phyloP scores from a whole-genome alignment of 2,329 filamentous ascomycete species.

The Sporothrix brasiliensis region DNA sequence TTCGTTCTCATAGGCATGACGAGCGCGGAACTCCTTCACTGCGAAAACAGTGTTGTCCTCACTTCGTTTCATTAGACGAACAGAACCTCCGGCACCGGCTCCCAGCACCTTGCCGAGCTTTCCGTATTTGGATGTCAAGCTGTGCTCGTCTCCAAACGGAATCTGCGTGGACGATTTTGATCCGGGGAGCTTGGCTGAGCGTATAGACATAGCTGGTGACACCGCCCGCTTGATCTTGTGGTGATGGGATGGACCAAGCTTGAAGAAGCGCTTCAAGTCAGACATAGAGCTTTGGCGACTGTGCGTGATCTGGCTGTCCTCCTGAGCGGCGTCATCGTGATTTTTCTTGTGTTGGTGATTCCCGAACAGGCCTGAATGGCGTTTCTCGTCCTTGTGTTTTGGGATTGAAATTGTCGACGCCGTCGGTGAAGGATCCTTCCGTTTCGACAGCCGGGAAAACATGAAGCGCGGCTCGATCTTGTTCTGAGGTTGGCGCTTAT shows the following conservation, averaged over 20 bases:
- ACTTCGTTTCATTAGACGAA: conserved; percentile 89
- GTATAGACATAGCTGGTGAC: conserved; percentile 62
- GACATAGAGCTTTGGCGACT: conserved; percentile 80
- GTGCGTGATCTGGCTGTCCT: conserved; percentile 52
- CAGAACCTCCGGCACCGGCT: conserved; percentile 90
- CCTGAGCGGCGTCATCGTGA: conserved; percentile 47
- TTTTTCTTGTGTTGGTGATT: conserved; percentile 45
- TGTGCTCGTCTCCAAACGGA: conserved; percentile 93
- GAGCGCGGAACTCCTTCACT: conserved; percentile 92
- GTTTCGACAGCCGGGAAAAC: conserved; percentile 76
- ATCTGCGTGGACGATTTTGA: conserved; percentile 63
- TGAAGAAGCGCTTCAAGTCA: conserved; percentile 96
- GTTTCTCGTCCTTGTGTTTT: conserved; percentile 55
- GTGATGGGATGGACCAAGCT: conserved; percentile 67
- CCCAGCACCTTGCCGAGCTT: conserved; percentile 94
- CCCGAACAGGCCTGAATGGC: conserved; percentile 51
- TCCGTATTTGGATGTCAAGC: conserved; percentile 86
- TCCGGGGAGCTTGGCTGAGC: conserved; percentile 54
- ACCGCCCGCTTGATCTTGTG: conserved; percentile 70
- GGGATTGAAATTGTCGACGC: conserved; percentile 57
- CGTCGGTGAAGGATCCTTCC: conserved; percentile 63
- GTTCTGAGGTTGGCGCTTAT: conserved; percentile 70
- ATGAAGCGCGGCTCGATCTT: conserved; percentile 79
- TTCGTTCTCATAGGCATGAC: conserved; percentile 90
- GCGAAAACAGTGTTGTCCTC: conserved; percentile 94